Percentiles rank a stretch among this genome's conserved stretches.
Evolutionary conservation across 2,329 filamentous ascomycete genomes (phyloP).

Genomic region (Hypoxylon sp.): DNA sequence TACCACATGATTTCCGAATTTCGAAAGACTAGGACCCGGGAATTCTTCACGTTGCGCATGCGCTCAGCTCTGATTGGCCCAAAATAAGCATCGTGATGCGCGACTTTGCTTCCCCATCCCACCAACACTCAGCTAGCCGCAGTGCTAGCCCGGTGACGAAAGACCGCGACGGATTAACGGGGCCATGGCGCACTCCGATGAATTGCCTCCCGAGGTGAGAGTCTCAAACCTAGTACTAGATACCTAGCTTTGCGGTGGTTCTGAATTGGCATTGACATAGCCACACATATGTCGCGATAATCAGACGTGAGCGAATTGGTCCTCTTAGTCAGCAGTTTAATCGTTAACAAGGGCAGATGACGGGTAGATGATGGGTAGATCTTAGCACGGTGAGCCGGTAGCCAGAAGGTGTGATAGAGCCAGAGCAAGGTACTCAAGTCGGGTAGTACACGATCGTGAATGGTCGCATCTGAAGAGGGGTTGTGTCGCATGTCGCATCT

Average conservation of each 20-base stretch:
- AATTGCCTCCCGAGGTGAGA: constrained; percentile 11
- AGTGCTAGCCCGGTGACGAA: constrained; percentile 36
- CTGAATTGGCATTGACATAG: constrained; percentile 24
- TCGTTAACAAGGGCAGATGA: constrained; percentile 6
- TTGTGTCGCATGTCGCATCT: constrained; percentile 41
- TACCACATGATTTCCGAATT: constrained; percentile 41
- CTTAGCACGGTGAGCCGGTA: constrained; percentile 30
- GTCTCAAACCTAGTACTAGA: constrained; percentile 1
- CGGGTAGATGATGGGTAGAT: constrained; percentile 13
- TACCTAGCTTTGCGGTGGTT: constrained; percentile 5
- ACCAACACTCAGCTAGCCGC: constrained; percentile 37
- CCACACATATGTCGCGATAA: constrained; percentile 21
- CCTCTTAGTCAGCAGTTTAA: constrained; percentile 25
- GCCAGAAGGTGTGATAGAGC: constrained; percentile 30
- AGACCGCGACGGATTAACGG: constrained; percentile 28
- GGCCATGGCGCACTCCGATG: constrained; percentile 19
- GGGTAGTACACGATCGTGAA: constrained; percentile 45
- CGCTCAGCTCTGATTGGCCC: constrained; percentile 42
- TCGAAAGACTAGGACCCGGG: constrained; percentile 32
- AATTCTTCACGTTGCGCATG: constrained; percentile 46
- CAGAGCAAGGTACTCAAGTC: constrained; percentile 24
- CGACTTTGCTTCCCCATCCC: constrained; percentile 38
- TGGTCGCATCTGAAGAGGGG: constrained; percentile 46
- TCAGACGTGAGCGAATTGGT: constrained; percentile 25
- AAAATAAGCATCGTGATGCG: constrained; percentile 41